Evolutionary conservation across 768 basidiomycete genomes (phyloP).

Genomic region (Heimioporus sp.): DNA sequence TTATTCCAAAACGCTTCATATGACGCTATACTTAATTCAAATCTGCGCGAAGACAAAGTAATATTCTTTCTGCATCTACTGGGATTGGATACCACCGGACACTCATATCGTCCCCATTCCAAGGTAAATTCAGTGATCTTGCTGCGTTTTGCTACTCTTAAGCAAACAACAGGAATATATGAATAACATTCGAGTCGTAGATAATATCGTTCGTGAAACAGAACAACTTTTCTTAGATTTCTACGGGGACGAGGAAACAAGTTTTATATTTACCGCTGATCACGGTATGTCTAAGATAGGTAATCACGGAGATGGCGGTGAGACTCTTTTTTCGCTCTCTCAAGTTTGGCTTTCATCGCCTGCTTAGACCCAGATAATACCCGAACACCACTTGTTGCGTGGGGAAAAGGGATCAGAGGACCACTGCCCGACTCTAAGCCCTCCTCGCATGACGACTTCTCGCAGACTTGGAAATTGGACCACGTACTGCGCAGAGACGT

Average conservation of each 20-base stretch:
- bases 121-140: constrained; percentile 39
- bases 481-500: constrained; percentile 68
- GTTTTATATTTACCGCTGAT: constrained; percentile 82
- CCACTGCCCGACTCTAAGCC: constrained; percentile 54
- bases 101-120: constrained; percentile 82
- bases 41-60: constrained; percentile 57
- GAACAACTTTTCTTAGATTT: constrained; percentile 62
- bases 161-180: constrained; percentile 66
- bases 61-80: constrained; percentile 84
- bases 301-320: constrained; percentile 87
- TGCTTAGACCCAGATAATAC: constrained; percentile 79
- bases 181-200: constrained; percentile 78
- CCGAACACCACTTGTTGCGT: constrained; percentile 77
- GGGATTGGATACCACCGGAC: constrained; percentile 84
- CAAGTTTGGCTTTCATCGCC: constrained; percentile 5
- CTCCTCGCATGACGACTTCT: constrained; percentile 72
- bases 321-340: constrained; percentile 15
- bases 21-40: constrained; percentile 44
- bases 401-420: constrained; percentile 76
- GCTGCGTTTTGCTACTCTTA: neutral
- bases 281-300: constrained; percentile 90
- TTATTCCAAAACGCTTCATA: constrained; percentile 64
- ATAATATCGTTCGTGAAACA: constrained; percentile 65
- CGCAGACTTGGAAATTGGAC: constrained; percentile 56
- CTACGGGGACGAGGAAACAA: constrained; percentile 66